Base-by-base conservation (phyloP, 2,329 filamentous ascomycete genomes). In the Penicillium sp. region DNA sequence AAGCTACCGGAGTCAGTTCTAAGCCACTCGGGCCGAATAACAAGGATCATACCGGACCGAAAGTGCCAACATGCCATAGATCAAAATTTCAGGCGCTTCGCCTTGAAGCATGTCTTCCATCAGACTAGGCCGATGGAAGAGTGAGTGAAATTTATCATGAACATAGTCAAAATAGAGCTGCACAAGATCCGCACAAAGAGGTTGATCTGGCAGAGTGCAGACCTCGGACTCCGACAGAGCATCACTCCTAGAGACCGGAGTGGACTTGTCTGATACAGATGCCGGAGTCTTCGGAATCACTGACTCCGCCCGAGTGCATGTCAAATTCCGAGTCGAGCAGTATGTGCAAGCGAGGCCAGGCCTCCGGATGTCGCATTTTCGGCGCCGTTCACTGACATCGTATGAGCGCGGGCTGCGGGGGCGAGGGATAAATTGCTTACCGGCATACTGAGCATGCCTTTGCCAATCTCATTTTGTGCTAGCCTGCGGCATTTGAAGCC, bases 111-210 rank as follows among this genome's bases (percentile, higher is more conserved):
- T 24, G 22, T 57, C 49, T 24, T 58, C 48, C 46, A 61, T 24
- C n/a, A 61, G 52, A 29, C 52, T 62, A 6, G 60, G 56, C 13
- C 43, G 44, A 39, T 61, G 58, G 31, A 61, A 61, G 5, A 62
- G 52, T 2, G 49, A 57, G 43, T 62, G 58, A 4, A 62, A 61
- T 45, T 59, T 59, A 46, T 62, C 58, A 53, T 62, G 60, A 21
- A 62, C 52, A 50, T 54, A 62, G 29, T 59, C 45, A 14, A 61
- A 62, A 32, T 61, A 61, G 14, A 62, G 58, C 46, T 51, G 43
- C 4, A 59, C 56, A 13, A 62, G 47, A 29, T 61, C 52, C 10
- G 29, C 32, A 24, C 58, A 56, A 5, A 61, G 43, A 31, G 50
- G 24, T 21, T 49, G 42, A n/a, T 52, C 38, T 11, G 52, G 45